A percentile compares a stretch with the other conserved stretches of the same genome.
Evolutionary conservation across 2,329 filamentous ascomycete genomes (phyloP).

Genomic region (Aspergillus fumigatiaffinis): DNA sequence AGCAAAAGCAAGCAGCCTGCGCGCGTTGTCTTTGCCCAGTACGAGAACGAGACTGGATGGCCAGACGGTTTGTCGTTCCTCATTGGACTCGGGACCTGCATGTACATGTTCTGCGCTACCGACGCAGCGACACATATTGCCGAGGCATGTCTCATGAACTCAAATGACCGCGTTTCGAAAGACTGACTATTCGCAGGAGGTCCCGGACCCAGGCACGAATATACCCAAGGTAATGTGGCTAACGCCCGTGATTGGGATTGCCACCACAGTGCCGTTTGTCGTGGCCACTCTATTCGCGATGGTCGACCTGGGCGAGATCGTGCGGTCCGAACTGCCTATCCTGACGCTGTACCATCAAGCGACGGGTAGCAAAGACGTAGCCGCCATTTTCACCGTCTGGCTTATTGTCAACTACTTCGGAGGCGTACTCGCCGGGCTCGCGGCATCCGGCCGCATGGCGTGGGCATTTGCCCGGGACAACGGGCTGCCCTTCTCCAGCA

Average conservation of each 20-base stretch:
- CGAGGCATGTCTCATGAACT: slow-evolving; percentile 9
- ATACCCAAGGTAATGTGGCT: slow-evolving; percentile 19
- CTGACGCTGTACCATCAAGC: slow-evolving; percentile 18
- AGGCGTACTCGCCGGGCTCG: slow-evolving; percentile 17
- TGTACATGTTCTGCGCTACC: slow-evolving; percentile 22
- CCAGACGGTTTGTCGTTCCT: slow-evolving; percentile 18
- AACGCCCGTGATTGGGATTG: slow-evolving; percentile 17
- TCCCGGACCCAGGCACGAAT: slow-evolving; percentile 16
- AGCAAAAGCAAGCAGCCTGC: slow-evolving; percentile 14
- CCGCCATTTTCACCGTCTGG: slow-evolving; percentile 16
- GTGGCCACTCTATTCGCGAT: slow-evolving; percentile 19
- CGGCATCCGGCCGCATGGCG: slow-evolving; percentile 8
- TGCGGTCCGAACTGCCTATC: slow-evolving; percentile 14
- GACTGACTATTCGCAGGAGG: slow-evolving; percentile 8
- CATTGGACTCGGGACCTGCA: slow-evolving; percentile 21
- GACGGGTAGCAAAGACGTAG: slow-evolving; percentile 4
- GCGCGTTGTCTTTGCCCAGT: slow-evolving; percentile 10
- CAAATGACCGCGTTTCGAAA: background rate
- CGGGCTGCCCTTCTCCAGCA: slow-evolving; percentile 14
- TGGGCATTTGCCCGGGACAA: slow-evolving; percentile 11
- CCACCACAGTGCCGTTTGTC: slow-evolving; percentile 15
- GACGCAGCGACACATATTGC: slow-evolving; percentile 24
- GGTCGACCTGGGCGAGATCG: slow-evolving; percentile 15
- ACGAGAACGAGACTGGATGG: slow-evolving; percentile 24
- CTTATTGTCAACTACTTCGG: slow-evolving; percentile 38